Base-by-base conservation (phyloP, 192 early-diverging fungal genomes). In the Podila epigama region DNA sequence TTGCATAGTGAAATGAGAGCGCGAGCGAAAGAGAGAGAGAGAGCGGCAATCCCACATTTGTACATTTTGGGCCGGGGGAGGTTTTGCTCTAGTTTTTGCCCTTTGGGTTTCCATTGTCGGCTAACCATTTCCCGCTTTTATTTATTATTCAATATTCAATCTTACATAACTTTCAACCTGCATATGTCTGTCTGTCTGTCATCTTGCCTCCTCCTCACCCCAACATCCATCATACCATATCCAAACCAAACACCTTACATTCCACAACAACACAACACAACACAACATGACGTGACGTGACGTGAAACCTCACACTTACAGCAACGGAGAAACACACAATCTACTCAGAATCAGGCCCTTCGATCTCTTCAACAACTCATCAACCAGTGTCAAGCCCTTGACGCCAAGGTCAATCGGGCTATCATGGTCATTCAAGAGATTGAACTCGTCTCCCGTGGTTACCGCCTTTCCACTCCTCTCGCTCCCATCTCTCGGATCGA, bases 401-500 rank as follows among this genome's bases (percentile, higher is more conserved):
- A 89, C 57, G 65, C 68, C 13, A 84, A 84, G 41, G 67, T 88
- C 12, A 85, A 84, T 37, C 69, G 84, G 12, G 75, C 84, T 1
- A 65, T 89, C 16, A 81, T 83, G 50, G 84, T 85, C 25, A 88
- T 89, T 32, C 87, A 86, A 48, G 88, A 89, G 35, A 87, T 89
- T 37, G 88, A 89, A 50, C 81, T 89, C 1, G 86, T 89, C 10
- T 85, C 88, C 10, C 79, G 88, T 36, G 88, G 88, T 8, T 89
- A 89, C 51, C 71, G 86, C 53, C 66, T 89, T 25, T 85, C 87
- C 0, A 85, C 84, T 1, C 88, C 87, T 2, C 82, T 88, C 1
- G 79, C 87, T 11, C 88, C 88, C 3, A 87, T 88, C 27, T 82
- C 85, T 20, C 82, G 88, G n/a, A 89, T 89, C 20, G 88, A 89